Conservation (phyloP, 169 alveolate genomes). For the Eimeria acervulina region DNA sequence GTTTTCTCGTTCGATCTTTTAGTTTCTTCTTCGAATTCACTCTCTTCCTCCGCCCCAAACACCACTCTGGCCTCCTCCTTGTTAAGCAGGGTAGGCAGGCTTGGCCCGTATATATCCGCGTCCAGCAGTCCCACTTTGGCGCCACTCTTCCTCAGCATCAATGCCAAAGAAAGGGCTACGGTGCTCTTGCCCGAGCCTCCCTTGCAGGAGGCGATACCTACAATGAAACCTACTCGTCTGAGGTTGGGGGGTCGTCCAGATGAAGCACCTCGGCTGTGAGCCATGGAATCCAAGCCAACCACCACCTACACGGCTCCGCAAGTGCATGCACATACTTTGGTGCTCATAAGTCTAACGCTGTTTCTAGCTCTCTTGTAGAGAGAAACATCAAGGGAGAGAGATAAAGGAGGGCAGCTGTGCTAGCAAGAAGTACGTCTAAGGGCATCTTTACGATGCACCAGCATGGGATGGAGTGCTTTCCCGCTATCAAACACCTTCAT, state of each 20-base stretch:
- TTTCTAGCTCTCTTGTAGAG: neutral
- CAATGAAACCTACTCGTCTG: conserved; percentile 84
- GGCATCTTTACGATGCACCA: neutral
- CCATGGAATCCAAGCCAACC: conserved; percentile 51
- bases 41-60: conserved; percentile 58
- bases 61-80: conserved; percentile 66
- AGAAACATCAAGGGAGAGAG: neutral
- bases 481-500: conserved; percentile 72
- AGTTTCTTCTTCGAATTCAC: conserved; percentile 2
- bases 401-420: neutral
- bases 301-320: conserved; percentile 4
- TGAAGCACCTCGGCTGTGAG: conserved; percentile 44
- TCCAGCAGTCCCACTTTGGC: conserved; percentile 96
- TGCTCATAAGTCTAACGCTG: neutral
- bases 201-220: conserved; percentile 97
- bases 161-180: conserved; percentile 95
- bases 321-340: neutral
- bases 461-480: neutral
- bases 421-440: neutral
- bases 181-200: conserved; percentile 99
- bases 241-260: conserved; percentile 65
- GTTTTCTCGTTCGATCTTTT: neutral
- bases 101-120: conserved; percentile 97
- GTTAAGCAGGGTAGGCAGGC: conserved; percentile 94
- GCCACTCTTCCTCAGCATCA: conserved; percentile 91